These are phyloP conservation scores for Sanghuangporus sanghuang DNA, from an alignment of 1,284 basidiomycete genomes.

Conservation along the genomic window DNA sequence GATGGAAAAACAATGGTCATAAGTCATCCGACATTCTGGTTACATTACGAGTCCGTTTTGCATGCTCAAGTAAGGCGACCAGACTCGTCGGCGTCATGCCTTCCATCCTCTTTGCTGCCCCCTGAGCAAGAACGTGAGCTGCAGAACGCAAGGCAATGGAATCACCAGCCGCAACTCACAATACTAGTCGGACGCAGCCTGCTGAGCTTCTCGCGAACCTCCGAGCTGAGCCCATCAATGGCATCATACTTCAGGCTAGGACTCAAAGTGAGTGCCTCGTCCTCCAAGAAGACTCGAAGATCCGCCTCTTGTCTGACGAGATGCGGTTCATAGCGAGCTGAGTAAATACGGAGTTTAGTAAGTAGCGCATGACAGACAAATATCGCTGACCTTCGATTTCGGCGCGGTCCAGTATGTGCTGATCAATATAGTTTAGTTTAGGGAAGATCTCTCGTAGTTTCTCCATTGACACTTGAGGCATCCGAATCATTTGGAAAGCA, in stretches of 20 bases:
- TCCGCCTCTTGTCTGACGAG: constrained; percentile 70
- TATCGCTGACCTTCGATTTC: constrained; percentile 59
- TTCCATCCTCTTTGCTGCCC: constrained; percentile 82
- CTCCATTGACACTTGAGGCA: constrained; percentile 49
- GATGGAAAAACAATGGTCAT: neutral
- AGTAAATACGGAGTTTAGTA: neutral
- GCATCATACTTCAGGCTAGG: constrained; percentile 62
- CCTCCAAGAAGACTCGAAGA: constrained; percentile 69
- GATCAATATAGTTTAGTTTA: constrained; percentile 46
- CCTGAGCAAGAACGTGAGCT: constrained; percentile 36
- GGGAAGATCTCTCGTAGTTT: constrained; percentile 49
- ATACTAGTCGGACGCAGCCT: constrained; percentile 63
- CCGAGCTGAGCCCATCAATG: constrained; percentile 69
- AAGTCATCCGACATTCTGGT: neutral
- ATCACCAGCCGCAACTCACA: constrained; percentile 31
- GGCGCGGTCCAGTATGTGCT: constrained; percentile 53
- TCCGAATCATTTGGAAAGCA: constrained; percentile 72
- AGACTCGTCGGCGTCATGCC: constrained; percentile 78
- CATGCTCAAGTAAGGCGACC: constrained; percentile 58
- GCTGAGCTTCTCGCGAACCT: constrained; percentile 66
- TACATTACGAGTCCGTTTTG: constrained; percentile 35
- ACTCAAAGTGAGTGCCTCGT: constrained; percentile 70
- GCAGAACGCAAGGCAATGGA: neutral
- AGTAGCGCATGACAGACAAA: neutral
- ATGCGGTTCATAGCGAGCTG: constrained; percentile 58